Conservation (phyloP, 2,329 filamentous ascomycete species). For the Coniochaeta sp. region DNA sequence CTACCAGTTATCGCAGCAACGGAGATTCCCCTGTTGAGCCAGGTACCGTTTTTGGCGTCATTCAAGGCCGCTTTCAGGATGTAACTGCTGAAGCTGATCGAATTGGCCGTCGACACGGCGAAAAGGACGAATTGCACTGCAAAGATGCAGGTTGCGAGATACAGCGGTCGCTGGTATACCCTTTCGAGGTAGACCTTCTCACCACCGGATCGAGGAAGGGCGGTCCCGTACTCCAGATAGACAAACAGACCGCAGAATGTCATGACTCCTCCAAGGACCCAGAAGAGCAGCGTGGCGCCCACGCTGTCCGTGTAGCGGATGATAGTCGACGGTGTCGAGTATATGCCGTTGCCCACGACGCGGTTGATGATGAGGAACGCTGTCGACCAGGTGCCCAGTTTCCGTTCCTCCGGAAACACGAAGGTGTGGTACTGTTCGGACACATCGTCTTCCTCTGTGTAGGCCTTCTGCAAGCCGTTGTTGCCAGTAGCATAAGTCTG, state of each 20-base stretch:
- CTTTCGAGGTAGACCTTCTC: slow-evolving; percentile 29
- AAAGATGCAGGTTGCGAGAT: slow-evolving; percentile 27
- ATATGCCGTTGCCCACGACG: slow-evolving; percentile 41
- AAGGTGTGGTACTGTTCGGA: slow-evolving; percentile 18
- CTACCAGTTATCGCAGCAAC: slow-evolving; percentile 21
- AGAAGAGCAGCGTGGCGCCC: slow-evolving; percentile 38
- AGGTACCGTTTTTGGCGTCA: slow-evolving; percentile 16
- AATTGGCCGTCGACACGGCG: slow-evolving; percentile 26
- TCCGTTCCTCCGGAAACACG: slow-evolving; percentile 20
- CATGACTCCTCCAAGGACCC: slow-evolving; percentile 39
- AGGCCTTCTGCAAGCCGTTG: slow-evolving; percentile 9
- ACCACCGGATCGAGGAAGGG: slow-evolving; percentile 34
- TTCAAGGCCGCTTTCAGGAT: slow-evolving; percentile 19
- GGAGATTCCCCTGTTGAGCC: slow-evolving; percentile 24
- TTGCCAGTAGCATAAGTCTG: slow-evolving; percentile 9
- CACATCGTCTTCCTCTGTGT: slow-evolving; percentile 5
- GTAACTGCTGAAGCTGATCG: slow-evolving; percentile 24
- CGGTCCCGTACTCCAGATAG: slow-evolving; percentile 42
- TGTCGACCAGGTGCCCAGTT: slow-evolving; percentile 21
- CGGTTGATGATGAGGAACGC: slow-evolving; percentile 39
- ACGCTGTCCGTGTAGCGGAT: slow-evolving; percentile 34
- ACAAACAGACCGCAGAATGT: slow-evolving; percentile 29
- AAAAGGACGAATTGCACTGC: slow-evolving; percentile 27
- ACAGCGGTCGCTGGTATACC: slow-evolving; percentile 23
- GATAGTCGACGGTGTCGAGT: slow-evolving; percentile 37